These are phyloP conservation scores for Lodderomyces oxycetoniae DNA, from an alignment of 1,139 yeast species.

Conservation along the genomic window DNA sequence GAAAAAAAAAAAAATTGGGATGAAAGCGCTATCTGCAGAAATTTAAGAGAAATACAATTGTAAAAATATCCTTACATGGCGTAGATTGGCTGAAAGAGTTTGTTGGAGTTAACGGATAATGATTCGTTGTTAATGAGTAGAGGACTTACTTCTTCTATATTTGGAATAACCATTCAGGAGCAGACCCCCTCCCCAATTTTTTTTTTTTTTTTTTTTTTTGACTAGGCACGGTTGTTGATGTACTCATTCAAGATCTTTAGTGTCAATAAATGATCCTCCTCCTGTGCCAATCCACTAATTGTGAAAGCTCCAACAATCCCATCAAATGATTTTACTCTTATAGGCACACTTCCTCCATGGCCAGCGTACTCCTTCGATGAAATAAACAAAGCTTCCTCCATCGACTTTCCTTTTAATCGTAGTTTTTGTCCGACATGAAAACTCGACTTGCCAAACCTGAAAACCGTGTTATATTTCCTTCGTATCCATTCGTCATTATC, in stretches of 20 bases:
- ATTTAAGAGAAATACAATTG: too few species aligned
- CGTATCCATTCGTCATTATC: constrained; percentile 61
- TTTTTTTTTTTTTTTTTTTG: constrained; percentile 2
- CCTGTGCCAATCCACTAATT: constrained; percentile 54
- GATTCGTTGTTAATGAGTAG: too few species aligned
- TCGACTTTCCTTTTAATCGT: constrained; percentile 21
- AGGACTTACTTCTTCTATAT: too few species aligned
- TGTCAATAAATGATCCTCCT: constrained; percentile 44
- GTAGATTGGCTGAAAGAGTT: too few species aligned
- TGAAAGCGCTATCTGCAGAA: too few species aligned
- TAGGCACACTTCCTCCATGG: constrained; percentile 63
- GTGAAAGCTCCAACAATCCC: constrained; percentile 52
- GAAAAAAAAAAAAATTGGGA: too few species aligned
- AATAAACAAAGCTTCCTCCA: constrained; percentile 39
- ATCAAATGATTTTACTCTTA: constrained; percentile 40
- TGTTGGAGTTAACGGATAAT: too few species aligned
- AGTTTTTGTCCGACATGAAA: constrained; percentile 51
- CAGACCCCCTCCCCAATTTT: too few species aligned
- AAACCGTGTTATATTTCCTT: constrained; percentile 49
- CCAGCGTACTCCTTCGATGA: constrained; percentile 47
- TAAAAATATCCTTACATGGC: too few species aligned
- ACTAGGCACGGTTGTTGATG: too few species aligned
- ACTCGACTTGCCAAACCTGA: constrained; percentile 51
- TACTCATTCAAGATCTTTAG: constrained; percentile 17
- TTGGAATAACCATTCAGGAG: too few species aligned